Evolutionary conservation across 331 rosid species (phyloP), one percentile per base, ranked within the genome.

Genomic region (Malus hybrid): DNA sequence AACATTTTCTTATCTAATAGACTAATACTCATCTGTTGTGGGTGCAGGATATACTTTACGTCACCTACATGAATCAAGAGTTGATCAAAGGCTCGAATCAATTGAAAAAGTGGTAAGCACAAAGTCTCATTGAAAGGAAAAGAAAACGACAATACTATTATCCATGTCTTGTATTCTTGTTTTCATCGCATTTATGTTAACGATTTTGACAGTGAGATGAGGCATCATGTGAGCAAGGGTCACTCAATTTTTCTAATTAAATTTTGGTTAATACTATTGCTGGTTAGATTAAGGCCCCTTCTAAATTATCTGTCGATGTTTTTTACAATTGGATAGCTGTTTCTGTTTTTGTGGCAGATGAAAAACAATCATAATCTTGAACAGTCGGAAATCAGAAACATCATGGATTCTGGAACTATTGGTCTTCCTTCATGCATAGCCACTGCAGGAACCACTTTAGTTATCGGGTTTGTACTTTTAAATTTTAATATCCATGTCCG

Each of bases 391-490:
- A 79, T 92, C 66, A 79, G 70, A 78, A 84, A 89, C 71, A 87
- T 89, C 62, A 88, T 93, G 76, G 80, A 80, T 48, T 68, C 76
- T 0, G 84, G 91, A 70, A 81, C 83, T 69, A 19, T 75, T 75
- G 90, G 87, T 69, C 27, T 85, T 78, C 88, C 93, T 71, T 82
- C 93, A 15, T 90, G 93, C 82, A 64, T 81, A 32, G 99, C 99
- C 70, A 95, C 97, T 65, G 99, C 98, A 3, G 99, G 93, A 84
- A 95, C 97, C 50, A 67, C 97, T 78, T 87, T 92, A 19, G 32
- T 95, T 48, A 65, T 95, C 14, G 97, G 99, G 99, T 95, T 78
- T 81, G 88, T 76, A 50, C 56, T 16, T 50, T 46, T 73, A 75
- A 61, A 42, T 77, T 24, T 75, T 33, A n/a, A 15, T 60, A 44